A percentile compares a stretch with the other conserved stretches of the same genome.
Conservation (phyloP, 2,329 filamentous ascomycete species). For the Aspergillus bombycis region DNA sequence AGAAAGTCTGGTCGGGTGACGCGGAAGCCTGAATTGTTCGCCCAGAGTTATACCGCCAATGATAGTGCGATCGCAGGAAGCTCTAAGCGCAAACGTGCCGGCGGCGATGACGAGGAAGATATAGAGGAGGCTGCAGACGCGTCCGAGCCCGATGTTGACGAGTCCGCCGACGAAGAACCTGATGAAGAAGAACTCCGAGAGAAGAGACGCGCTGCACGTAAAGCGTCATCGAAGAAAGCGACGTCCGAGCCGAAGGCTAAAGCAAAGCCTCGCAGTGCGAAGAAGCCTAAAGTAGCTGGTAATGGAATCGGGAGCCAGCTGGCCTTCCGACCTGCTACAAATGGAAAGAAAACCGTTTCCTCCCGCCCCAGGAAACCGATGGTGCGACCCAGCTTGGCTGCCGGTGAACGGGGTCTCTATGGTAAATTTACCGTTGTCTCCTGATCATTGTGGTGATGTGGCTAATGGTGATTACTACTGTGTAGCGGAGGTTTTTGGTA, state of each 20-base stretch:
- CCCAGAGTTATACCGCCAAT: constrained; percentile 38
- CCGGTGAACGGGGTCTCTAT: constrained; percentile 60
- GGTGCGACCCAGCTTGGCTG: constrained; percentile 55
- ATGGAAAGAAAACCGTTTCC: constrained; percentile 46
- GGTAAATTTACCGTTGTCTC: constrained; percentile 42
- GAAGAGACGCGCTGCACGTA: constrained; percentile 41
- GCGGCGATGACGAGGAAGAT: constrained; percentile 40
- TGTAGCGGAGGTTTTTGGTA: constrained; percentile 62
- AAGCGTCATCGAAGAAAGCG: constrained; percentile 35
- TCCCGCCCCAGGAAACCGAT: constrained; percentile 55
- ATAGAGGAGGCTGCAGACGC: constrained; percentile 34
- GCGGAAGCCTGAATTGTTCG: constrained; percentile 48
- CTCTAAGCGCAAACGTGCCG: constrained; percentile 56
- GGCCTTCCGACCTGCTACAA: constrained; percentile 57
- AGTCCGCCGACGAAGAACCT: constrained; percentile 41
- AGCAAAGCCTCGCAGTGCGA: constrained; percentile 44
- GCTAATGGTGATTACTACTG: constrained; percentile 26
- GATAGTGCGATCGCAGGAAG: constrained; percentile 29
- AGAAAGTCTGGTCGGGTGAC: constrained; percentile 50
- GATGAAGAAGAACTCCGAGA: constrained; percentile 56
- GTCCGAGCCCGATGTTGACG: constrained; percentile 44
- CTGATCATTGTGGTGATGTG: constrained; percentile 1
- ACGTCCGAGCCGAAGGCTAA: constrained; percentile 44
- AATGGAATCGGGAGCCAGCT: constrained; percentile 51
- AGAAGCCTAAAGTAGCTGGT: constrained; percentile 60